Percentiles rank a stretch among this genome's conserved stretches.
Conservation (phyloP, 495 filamentous ascomycete species). For the Hyaloscypha variabilis region DNA sequence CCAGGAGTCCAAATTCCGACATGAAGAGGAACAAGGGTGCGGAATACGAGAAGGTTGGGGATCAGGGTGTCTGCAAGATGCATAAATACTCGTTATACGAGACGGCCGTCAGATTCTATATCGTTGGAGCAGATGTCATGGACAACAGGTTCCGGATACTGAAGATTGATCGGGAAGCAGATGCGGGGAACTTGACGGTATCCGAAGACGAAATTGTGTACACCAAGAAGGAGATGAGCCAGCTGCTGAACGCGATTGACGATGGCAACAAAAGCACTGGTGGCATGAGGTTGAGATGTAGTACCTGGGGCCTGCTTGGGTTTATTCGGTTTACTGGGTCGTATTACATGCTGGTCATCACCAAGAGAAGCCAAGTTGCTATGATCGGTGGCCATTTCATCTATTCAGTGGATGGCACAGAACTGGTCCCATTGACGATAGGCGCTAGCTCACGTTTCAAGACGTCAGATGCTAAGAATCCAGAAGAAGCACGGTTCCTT, state of each 20-base stretch:
- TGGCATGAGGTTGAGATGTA: slow-evolving; percentile 88
- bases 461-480: slow-evolving; percentile 68
- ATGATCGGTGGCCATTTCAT: slow-evolving; percentile 96
- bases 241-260: slow-evolving; percentile 90
- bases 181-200: slow-evolving; percentile 78
- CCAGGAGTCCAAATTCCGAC: slow-evolving; percentile 54
- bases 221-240: slow-evolving; percentile 88
- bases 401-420: slow-evolving; percentile 95
- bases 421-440: slow-evolving; percentile 81
- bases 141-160: slow-evolving; percentile 88
- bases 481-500: slow-evolving; percentile 88
- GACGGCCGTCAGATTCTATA: slow-evolving; percentile 88
- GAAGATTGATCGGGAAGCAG: slow-evolving; percentile 89
- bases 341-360: slow-evolving; percentile 98
- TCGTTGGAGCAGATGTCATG: slow-evolving; percentile 87
- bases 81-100: slow-evolving; percentile 96
- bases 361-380: slow-evolving; percentile 92
- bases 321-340: slow-evolving; percentile 95
- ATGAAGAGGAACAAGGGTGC: slow-evolving; percentile 51
- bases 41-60: slow-evolving; percentile 60
- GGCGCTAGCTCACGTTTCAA: slow-evolving; percentile 61
- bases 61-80: slow-evolving; percentile 80
- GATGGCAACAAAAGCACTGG: slow-evolving; percentile 92
- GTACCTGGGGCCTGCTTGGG: slow-evolving; percentile 89
- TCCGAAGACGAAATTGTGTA: slow-evolving; percentile 95